Evolutionary conservation across 2,329 filamentous ascomycete genomes (phyloP), one percentile per base, ranked within the genome.

Genomic region (Fusarium papillatum): DNA sequence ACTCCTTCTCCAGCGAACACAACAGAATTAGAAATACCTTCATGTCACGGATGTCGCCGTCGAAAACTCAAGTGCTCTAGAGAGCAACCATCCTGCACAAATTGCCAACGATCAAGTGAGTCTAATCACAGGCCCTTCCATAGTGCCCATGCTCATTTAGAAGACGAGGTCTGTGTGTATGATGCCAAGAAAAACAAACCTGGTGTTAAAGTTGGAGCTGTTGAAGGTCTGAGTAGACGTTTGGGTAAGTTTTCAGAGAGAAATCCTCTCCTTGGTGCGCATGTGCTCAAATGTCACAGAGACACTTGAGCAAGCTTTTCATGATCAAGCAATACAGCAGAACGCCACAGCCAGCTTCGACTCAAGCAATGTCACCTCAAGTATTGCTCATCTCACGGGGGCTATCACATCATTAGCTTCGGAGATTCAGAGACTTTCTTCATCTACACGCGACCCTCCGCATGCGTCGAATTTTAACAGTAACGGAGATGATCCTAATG

Each of bases 151-250:
- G 43, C n/a, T 22, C 17, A 46, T 2, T 46, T 29, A 19, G 36
- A 17, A 73, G 71, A 22, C 22, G 53, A 69, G 4, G 41, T 62
- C 1, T 73, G 71, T 19, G 69, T 73, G 7, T 73, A 73, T 14
- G 69, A 71, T 29, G 68, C 64, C 1, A 73, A 69, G 57, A 73
- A 73, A 38, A 69, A 55, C 24, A 73, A 71, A n/a, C 71, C 71
- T 4, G 71, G 71, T 4, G 13, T 73, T 6, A 73, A 71, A 16
- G 48, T 63, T 13, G 71, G 71, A 5, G 71, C 71, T 0, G 68
- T 73, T 16, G 71, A 73, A 46, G 38, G 64, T 1, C 8, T 73
- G 14, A 71, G 64, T 7, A 69, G 53, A 11, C 71, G 71, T 5
- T 38, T 73, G 5, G 71, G 71, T 69, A 64, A 7, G 71, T 53